Evolutionary conservation across 1,284 basidiomycete species (phyloP), one percentile per base, ranked within the genome.

Genomic region (Malassezia psittaci): DNA sequence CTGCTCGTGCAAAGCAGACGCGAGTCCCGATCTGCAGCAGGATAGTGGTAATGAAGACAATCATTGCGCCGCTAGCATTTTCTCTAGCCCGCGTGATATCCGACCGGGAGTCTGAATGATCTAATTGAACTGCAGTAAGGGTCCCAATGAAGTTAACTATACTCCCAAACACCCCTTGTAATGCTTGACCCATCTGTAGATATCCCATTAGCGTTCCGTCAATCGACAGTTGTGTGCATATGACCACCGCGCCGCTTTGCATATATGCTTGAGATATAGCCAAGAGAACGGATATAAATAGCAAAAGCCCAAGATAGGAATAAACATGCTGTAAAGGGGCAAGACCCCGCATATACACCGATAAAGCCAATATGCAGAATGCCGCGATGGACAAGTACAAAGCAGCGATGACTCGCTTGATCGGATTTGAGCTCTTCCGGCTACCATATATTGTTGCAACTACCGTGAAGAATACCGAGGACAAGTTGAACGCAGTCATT

Each of bases 181-280:
- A 12, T 16, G 62, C 65, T 45, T 67, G 65, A 9, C 63, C 63
- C 8, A 61, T 16, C 10, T 66, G 52, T 54, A 66, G 57, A 19
- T 57, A 40, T 36, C 62, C 59, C 54, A 64, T 53, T 12, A 54
- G 33, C 12, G 32, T 21, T 5, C 57, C 57, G 19, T 57, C 57
- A 19, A 59, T 55, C 32, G 45, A 45, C 18, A 57, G 42, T 9
- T 44, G 48, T 16, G 60, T 54, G 29, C 57, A 57, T 18, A 67
- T 44, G 2, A 52, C 54, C 38, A 67, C 60, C n/a, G 60, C 58
- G 2, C 63, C 61, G 16, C 53, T 63, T 51, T 67, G 65, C 35
- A 67, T 44, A 36, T 57, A 64, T 0, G 60, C 43, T 19, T 51
- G 49, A 3, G 45, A 45, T 9, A 56, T 40, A 8, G 65, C 59